phyloP scores from a whole-genome alignment of 2,329 filamentous ascomycete species.

The Chalara sp. region DNA sequence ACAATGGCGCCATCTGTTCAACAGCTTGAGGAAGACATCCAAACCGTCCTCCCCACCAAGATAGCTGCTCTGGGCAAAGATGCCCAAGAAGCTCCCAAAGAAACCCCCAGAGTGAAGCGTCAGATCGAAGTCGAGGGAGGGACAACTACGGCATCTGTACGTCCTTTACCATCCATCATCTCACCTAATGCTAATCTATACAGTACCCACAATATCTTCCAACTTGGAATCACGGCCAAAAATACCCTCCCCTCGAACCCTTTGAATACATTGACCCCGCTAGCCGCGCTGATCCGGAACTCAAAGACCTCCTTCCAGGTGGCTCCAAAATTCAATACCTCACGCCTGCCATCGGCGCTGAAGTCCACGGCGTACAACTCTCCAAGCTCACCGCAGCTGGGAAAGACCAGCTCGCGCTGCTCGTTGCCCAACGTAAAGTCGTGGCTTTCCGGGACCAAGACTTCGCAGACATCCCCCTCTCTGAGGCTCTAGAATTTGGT shows the following conservation, averaged over 20 bases:
- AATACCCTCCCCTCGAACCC: conserved; percentile 55
- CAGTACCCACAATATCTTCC: conserved; percentile 66
- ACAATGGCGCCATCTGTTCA: no score
- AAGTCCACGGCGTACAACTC: conserved; percentile 65
- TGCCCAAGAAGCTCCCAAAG: not conserved
- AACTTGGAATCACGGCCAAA: conserved; percentile 58
- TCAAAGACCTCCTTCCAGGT: conserved; percentile 51
- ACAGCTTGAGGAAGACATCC: no score
- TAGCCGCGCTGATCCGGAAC: conserved; percentile 53
- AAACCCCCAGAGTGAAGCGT: not conserved
- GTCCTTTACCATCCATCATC: not conserved
- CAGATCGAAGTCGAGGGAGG: not conserved
- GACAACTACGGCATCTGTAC: not conserved
- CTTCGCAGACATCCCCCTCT: conserved; percentile 62
- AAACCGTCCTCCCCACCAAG: no score
- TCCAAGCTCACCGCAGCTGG: conserved; percentile 59
- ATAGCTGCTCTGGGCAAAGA: not conserved
- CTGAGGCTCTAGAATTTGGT: conserved; percentile 61
- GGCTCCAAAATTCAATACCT: conserved; percentile 50
- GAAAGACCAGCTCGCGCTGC: conserved; percentile 70
- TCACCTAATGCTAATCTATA: not conserved
- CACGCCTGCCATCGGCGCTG: conserved; percentile 68
- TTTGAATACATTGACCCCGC: conserved; percentile 70
- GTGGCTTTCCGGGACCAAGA: conserved; percentile 74
- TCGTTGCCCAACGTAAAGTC: conserved; percentile 71